Evolutionary conservation across 1,139 yeast species (phyloP).

Genomic region (Nakaseomyces delphensis): DNA sequence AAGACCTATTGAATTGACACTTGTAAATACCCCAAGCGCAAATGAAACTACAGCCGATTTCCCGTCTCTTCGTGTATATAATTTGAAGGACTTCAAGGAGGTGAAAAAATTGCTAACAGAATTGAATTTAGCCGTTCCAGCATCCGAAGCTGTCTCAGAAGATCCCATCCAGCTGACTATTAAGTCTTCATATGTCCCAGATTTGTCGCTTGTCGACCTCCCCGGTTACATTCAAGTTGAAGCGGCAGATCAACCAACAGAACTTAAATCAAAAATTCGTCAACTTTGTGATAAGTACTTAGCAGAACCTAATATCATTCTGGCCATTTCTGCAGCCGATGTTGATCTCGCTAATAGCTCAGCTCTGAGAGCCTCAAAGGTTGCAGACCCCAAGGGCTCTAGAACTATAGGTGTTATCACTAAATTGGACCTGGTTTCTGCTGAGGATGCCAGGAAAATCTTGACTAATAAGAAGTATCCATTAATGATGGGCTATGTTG

Average conservation of each 20-base stretch:
- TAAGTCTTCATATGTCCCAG: conserved; percentile 88
- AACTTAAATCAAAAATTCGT: conserved; percentile 69
- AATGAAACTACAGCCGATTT: conserved; percentile 90
- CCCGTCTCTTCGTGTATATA: conserved; percentile 76
- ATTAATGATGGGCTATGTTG: conserved; percentile 91
- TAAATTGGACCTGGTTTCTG: conserved; percentile 80
- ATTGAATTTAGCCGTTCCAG: conserved; percentile 86
- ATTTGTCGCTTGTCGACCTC: conserved; percentile 83
- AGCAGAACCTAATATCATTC: conserved; percentile 83
- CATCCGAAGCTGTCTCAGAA: conserved; percentile 71
- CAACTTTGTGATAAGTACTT: conserved; percentile 76
- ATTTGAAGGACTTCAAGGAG: conserved; percentile 76
- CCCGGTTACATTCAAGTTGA: conserved; percentile 98
- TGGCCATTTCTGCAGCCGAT: conserved; percentile 96
- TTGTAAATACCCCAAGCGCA: conserved; percentile 69
- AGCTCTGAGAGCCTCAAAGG: conserved; percentile 92
- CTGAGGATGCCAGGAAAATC: conserved; percentile 59
- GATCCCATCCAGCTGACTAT: conserved; percentile 90
- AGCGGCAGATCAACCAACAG: conserved; percentile 90
- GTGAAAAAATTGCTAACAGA: conserved; percentile 81
- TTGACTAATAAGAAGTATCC: conserved; percentile 79
- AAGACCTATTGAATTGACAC: conserved; percentile 87
- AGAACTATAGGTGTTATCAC: conserved; percentile 96
- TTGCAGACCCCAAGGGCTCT: conserved; percentile 95
- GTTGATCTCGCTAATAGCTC: conserved; percentile 97